Conservation (phyloP, 495 filamentous ascomycete genomes). For the Penicillium dipodomyicola region DNA sequence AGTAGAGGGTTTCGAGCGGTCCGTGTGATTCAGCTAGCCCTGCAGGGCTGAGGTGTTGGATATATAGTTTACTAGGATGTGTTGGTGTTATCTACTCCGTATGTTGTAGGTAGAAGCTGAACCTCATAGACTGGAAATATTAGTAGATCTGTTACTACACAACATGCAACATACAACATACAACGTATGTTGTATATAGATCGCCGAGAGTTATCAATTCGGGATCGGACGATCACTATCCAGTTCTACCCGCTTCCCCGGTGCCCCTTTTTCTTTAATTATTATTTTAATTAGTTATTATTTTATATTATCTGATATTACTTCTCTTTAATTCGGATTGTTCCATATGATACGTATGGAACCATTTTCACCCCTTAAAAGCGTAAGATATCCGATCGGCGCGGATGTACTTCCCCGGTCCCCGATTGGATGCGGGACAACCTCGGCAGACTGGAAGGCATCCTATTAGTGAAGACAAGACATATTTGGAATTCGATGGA, state of each 20-base stretch:
- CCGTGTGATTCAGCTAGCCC: background rate
- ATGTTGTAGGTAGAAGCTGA: background rate
- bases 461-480: slow-evolving; percentile 21
- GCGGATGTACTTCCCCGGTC: slow-evolving; percentile 20
- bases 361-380: background rate
- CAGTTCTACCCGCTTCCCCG: slow-evolving; percentile 12
- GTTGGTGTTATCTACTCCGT: background rate
- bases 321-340: too few relatives aligned
- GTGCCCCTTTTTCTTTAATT: slow-evolving; percentile 3
- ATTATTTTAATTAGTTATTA: background rate
- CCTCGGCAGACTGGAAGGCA: slow-evolving; percentile 19
- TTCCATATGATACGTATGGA: background rate
- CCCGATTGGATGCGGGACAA: slow-evolving; percentile 27
- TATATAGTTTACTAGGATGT: too few relatives aligned
- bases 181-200: background rate
- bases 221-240: slow-evolving; percentile 12
- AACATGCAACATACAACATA: too few relatives aligned
- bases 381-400: slow-evolving; percentile 25
- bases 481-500: slow-evolving; percentile 7
- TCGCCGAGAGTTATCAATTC: background rate
- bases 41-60: background rate
- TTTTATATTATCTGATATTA: background rate
- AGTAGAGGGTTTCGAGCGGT: too few relatives aligned
- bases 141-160: background rate
- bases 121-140: background rate